Percentiles rank a stretch among this genome's conserved stretches.
Conservation (phyloP, 139 green algal species). For the Picochlorum costavermella region DNA sequence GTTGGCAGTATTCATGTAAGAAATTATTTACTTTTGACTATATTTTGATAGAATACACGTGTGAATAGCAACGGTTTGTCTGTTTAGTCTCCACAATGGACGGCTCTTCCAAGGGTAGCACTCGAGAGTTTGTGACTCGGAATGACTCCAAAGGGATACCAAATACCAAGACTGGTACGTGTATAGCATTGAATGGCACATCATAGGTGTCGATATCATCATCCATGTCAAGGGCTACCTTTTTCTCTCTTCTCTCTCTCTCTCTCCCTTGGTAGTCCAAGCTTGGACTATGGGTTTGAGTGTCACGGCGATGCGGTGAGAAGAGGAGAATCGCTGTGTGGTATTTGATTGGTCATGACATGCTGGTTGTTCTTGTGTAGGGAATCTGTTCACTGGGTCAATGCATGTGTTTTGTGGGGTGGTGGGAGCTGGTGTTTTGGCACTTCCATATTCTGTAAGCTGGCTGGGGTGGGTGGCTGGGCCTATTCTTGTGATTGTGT, state of each 20-base stretch:
- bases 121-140: background rate
- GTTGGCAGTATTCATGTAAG: too few relatives aligned
- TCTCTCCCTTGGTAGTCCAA: background rate
- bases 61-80: too few relatives aligned
- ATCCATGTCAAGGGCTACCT: background rate
- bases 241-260: background rate
- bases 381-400: background rate
- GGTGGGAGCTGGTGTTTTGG: conserved; percentile 24
- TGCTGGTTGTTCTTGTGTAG: background rate
- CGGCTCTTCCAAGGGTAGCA: background rate
- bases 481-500: conserved; percentile 22
- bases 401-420: conserved; percentile 7
- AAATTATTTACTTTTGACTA: too few relatives aligned
- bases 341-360: background rate
- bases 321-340: background rate
- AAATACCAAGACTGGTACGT: background rate
- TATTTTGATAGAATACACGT: too few relatives aligned
- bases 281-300: background rate
- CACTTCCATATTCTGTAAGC: conserved; percentile 18
- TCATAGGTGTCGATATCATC: too few relatives aligned
- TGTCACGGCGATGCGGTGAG: too few relatives aligned
- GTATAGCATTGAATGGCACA: too few relatives aligned
- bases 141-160: conserved; percentile 11
- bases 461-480: conserved; percentile 27
- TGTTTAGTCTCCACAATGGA: background rate